A percentile compares a stretch with the other conserved stretches of the same genome.
phyloP scores from a whole-genome alignment of 1,139 yeast genomes.

The Pneumocystis murina region DNA sequence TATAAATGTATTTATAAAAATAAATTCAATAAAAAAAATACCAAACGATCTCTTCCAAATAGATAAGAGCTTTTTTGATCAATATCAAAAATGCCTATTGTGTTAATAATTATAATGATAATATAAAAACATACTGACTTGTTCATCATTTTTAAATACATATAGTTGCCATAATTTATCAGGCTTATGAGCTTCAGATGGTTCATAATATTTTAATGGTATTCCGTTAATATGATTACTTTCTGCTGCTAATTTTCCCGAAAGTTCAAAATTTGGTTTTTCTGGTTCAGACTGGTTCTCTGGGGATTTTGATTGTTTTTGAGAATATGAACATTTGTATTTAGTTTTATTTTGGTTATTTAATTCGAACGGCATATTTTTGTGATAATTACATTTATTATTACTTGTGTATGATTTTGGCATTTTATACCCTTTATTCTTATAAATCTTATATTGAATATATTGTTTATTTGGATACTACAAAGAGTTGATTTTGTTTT shows the following conservation, averaged over 20 bases:
- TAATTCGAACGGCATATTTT: neutral
- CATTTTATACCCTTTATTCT: neutral
- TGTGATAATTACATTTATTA: neutral
- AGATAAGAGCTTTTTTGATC: slow-evolving; percentile 25
- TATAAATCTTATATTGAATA: neutral
- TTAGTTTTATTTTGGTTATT: neutral
- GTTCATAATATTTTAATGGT: slow-evolving; percentile 33
- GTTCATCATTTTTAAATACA: slow-evolving; percentile 20
- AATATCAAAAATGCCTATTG: neutral
- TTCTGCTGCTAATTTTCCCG: slow-evolving; percentile 35
- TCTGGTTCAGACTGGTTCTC: slow-evolving; percentile 15
- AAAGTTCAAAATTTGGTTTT: slow-evolving; percentile 30
- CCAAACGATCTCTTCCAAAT: slow-evolving; percentile 34
- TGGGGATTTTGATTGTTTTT: neutral
- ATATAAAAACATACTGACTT: neutral
- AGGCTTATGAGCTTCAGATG: slow-evolving; percentile 29
- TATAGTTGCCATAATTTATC: slow-evolving; percentile 19
- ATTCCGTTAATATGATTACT: slow-evolving; percentile 29
- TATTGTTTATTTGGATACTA: neutral
- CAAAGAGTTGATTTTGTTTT: neutral
- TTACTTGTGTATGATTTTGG: neutral
- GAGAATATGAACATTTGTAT: neutral
- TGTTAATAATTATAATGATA: neutral
- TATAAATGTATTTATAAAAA: neutral
- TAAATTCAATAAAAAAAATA: slow-evolving; percentile 11